These are phyloP conservation scores for Eragrostis nindensis DNA, from an alignment of 176 grass and related monocot species.

Conservation along the genomic window DNA sequence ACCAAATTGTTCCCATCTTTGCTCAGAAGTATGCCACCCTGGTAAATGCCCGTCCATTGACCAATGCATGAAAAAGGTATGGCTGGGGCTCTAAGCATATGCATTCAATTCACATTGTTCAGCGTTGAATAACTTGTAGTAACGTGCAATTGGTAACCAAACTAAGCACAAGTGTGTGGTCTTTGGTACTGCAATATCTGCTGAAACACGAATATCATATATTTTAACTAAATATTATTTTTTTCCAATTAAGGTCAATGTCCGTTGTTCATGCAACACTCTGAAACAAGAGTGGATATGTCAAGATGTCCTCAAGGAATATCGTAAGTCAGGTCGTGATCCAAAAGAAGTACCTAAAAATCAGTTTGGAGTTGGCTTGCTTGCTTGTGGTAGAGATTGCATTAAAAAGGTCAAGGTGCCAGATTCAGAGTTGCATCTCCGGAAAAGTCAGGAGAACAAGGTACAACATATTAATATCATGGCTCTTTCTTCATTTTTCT, in stretches of 20 bases:
- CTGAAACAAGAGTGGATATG: constrained; percentile 92
- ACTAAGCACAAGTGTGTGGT: constrained; percentile 4
- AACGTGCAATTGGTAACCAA: constrained; percentile 16
- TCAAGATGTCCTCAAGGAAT: constrained; percentile 83
- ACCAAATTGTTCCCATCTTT: constrained; percentile 82
- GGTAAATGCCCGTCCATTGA: constrained; percentile 82
- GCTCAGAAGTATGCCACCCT: constrained; percentile 96
- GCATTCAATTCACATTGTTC: neutral
- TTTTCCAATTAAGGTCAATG: constrained; percentile 64
- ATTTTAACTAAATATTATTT: constrained; percentile 6
- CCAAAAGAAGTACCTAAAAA: constrained; percentile 77
- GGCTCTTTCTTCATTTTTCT: neutral
- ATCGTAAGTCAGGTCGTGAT: constrained; percentile 58
- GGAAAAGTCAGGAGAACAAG: constrained; percentile 75
- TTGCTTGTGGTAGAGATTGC: constrained; percentile 69
- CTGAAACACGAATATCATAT: neutral
- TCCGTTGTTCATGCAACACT: constrained; percentile 81
- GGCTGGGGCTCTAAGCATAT: neutral
- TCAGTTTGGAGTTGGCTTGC: constrained; percentile 81
- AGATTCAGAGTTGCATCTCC: constrained; percentile 72
- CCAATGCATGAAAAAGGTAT: constrained; percentile 86
- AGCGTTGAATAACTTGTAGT: constrained; percentile 15
- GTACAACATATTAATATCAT: constrained; percentile 40
- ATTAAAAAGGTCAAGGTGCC: constrained; percentile 61
- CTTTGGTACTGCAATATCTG: no score